Base-by-base conservation (phyloP, 148 eudicot species). In the Spergularia marina region DNA sequence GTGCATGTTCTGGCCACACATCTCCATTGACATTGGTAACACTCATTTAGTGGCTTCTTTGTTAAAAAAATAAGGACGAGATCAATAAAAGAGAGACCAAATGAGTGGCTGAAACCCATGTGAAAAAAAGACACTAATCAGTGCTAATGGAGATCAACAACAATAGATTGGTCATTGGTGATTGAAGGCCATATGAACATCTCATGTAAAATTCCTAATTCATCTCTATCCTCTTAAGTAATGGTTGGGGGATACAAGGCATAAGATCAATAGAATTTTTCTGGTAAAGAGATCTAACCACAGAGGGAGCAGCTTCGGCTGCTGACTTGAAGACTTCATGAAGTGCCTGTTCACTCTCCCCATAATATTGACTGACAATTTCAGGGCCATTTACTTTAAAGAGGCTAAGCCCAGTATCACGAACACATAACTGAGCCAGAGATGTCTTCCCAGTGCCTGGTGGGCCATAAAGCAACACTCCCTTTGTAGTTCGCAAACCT, bases 371-470 rank as follows among this genome's bases (percentile, higher is more conserved):
- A 81, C 90, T 84, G 68, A 92, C 67, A 30, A 95, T 82, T 86
- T 92, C 96, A 64, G 97, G 92, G 40, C 99, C 99, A 84, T 95
- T 92, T 62, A 95, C 87, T 71, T 80, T 84, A 74, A 95, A 92
- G 66, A 92, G 75, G 72, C 82, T 89, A 73, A 92, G 84, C 51
- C 97, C 97, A 64, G 91, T 87, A 83, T 95, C 94, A 82, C 57
- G 86, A 62, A 84, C 92, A 91, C 97, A 90, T 60, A 84, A 80
- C 70, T 80, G 85, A 78, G 90, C 92, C 87, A 95, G 85, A 72
- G 90, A 88, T 60, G 97, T 92, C 90, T 95, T 95, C 59, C 99
- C 99, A 36, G 97, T 92, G 81, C 99, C 99, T 40, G 96, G 87
- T 71, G 99, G 91, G 44, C 99, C 99, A 72, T 95, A 87, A 87